phyloP scores from a whole-genome alignment of 208 protist genomes.

The Wallacemonas sp. region DNA sequence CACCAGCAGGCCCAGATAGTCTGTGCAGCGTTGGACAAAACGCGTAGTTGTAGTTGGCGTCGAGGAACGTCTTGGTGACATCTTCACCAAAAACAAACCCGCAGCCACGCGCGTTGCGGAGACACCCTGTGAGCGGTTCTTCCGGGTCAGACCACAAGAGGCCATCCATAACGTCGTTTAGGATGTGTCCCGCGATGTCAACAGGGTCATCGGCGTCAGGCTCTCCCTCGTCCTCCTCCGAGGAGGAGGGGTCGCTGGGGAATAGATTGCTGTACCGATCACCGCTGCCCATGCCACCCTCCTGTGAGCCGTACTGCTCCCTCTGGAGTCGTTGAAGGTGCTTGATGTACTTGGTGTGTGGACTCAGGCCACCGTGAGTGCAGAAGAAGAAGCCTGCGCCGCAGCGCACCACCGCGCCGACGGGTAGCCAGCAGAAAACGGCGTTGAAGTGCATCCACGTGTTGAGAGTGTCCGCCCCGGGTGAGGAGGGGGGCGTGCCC shows the following conservation, averaged over 20 bases:
- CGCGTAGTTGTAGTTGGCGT: conserved; percentile 53
- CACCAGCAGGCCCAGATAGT: background rate
- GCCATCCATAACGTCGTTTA: conserved; percentile 98
- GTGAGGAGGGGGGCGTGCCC: background rate
- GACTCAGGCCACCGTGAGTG: conserved; percentile 82
- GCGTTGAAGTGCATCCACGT: conserved; percentile 79
- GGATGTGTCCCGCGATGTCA: conserved; percentile 23
- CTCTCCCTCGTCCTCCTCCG: background rate
- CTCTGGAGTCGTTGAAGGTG: conserved; percentile 49
- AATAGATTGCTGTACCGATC: conserved; percentile 12
- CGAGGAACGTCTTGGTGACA: conserved; percentile 66
- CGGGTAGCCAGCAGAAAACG: conserved; percentile 83
- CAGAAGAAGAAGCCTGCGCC: conserved; percentile 80
- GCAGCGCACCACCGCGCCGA: conserved; percentile 78
- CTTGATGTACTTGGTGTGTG: conserved; percentile 46
- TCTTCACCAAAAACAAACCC: conserved; percentile 80
- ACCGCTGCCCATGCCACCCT: conserved; percentile 15
- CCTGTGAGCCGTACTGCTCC: conserved; percentile 56
- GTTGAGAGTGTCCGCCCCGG: conserved; percentile 13
- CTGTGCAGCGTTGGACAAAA: conserved; percentile 28
- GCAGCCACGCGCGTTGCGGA: conserved; percentile 59
- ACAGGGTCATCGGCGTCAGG: background rate
- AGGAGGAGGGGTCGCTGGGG: background rate
- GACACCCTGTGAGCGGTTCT: conserved; percentile 60
- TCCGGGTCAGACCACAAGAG: conserved; percentile 99